phyloP scores from a whole-genome alignment of 352 stramenopile genomes.

The Aphanomyces cochlioides region DNA sequence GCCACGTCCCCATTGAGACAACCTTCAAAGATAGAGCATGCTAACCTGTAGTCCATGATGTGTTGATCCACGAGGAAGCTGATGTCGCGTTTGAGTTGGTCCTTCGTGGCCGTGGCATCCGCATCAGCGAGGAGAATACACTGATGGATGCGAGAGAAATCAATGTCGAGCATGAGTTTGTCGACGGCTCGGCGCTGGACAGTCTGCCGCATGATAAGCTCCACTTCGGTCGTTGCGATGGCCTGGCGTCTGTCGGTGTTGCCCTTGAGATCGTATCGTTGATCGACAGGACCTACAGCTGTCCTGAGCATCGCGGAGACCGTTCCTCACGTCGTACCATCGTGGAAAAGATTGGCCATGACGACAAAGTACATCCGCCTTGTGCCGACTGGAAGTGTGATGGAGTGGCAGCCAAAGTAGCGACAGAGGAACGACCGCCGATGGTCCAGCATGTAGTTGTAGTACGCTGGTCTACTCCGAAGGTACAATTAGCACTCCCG shows the following conservation, averaged over 20 bases:
- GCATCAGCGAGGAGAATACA: conserved; percentile 53
- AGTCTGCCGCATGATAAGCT: conserved; percentile 62
- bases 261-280: conserved; percentile 79
- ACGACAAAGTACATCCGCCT: conserved; percentile 86
- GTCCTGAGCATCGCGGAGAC: background rate
- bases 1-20: background rate
- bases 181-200: conserved; percentile 52
- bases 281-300: conserved; percentile 34
- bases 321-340: conserved; percentile 33
- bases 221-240: conserved; percentile 54
- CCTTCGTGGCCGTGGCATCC: conserved; percentile 45
- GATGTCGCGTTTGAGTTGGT: conserved; percentile 74
- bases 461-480: conserved; percentile 43
- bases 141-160: conserved; percentile 71
- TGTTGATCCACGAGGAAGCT: conserved; percentile 74
- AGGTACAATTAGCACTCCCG: background rate
- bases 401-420: conserved; percentile 85
- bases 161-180: conserved; percentile 84
- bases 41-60: conserved; percentile 76
- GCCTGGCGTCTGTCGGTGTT: conserved; percentile 73
- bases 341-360: conserved; percentile 84
- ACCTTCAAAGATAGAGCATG: background rate
- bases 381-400: conserved; percentile 76
- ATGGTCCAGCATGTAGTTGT: conserved; percentile 74
- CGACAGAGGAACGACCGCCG: conserved; percentile 69